Percentiles rank a stretch among this genome's conserved stretches.
Conservation (phyloP, 371 early-diverging fungal genomes). For the Dinochytrium kinnereticum region DNA sequence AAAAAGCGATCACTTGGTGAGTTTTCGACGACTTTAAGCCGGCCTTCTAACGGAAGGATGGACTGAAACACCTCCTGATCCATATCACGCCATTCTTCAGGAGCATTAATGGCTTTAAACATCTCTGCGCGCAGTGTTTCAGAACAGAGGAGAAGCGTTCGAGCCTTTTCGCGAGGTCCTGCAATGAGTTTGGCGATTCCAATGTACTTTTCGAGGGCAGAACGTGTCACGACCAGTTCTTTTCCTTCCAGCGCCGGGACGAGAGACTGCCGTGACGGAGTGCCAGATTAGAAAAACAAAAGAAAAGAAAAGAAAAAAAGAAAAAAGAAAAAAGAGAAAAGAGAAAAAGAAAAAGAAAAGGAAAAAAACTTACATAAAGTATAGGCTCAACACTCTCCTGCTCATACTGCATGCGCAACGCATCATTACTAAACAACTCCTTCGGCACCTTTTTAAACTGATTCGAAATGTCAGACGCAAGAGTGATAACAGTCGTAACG, state of each 20-base stretch:
- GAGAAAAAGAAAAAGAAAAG: not conserved
- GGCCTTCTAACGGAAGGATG: not conserved
- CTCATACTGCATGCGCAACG: not conserved
- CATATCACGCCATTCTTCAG: not conserved
- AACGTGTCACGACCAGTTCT: not conserved
- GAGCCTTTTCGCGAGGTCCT: constrained; percentile 6
- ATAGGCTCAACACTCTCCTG: constrained; percentile 3
- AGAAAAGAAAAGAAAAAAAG: no score
- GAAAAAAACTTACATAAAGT: not conserved
- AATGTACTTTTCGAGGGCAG: not conserved
- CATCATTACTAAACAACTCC: not conserved
- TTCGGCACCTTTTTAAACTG: constrained; percentile 10
- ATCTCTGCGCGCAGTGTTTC: not conserved
- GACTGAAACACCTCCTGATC: not conserved
- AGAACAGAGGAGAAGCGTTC: not conserved
- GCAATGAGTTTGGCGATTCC: not conserved
- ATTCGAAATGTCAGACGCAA: constrained; percentile 8
- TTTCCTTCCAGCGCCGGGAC: constrained; percentile 6
- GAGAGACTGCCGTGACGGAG: not conserved
- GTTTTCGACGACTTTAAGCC: not conserved
- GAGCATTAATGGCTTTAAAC: no score
- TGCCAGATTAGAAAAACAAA: no score
- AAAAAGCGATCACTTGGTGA: not conserved
- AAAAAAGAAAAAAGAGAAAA: not conserved
- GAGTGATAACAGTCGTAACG: constrained; percentile 1